These are phyloP conservation scores for Solanum aculeatissimum DNA, from an alignment of 305 asterid species.

Conservation along the genomic window DNA sequence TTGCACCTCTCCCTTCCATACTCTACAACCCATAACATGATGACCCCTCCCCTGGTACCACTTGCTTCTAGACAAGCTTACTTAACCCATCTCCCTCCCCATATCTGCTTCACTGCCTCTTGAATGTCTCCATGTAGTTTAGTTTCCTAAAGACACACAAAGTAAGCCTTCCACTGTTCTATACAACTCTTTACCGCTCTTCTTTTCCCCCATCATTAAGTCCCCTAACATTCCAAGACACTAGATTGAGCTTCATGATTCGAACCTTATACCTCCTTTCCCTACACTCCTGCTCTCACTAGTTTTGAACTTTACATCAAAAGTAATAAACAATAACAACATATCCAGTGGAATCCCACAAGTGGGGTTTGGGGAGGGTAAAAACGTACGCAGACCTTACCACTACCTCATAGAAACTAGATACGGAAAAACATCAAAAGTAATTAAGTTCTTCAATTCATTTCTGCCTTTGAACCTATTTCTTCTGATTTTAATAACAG, in stretches of 20 bases:
- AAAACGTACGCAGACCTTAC: too few species aligned
- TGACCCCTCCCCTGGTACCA: not conserved
- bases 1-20: not conserved
- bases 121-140: not conserved
- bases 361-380: too few species aligned
- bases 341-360: too few species aligned
- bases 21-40: not conserved
- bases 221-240: not conserved
- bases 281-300: not conserved
- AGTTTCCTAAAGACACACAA: not conserved
- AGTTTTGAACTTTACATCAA: not conserved
- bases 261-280: not conserved
- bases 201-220: not conserved
- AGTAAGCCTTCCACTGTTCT: not conserved
- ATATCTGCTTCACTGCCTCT: too few species aligned
- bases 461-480: too few species aligned
- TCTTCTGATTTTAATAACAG: too few species aligned
- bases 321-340: too few species aligned
- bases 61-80: not conserved
- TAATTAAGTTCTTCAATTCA: not conserved
- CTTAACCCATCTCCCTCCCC: not conserved
- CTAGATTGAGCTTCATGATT: not conserved
- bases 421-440: not conserved
- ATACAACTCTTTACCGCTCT: not conserved
- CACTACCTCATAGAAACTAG: too few species aligned